These are phyloP conservation scores for Micractinium sp. DNA, from an alignment of 139 green algal species.

Conservation along the genomic window DNA sequence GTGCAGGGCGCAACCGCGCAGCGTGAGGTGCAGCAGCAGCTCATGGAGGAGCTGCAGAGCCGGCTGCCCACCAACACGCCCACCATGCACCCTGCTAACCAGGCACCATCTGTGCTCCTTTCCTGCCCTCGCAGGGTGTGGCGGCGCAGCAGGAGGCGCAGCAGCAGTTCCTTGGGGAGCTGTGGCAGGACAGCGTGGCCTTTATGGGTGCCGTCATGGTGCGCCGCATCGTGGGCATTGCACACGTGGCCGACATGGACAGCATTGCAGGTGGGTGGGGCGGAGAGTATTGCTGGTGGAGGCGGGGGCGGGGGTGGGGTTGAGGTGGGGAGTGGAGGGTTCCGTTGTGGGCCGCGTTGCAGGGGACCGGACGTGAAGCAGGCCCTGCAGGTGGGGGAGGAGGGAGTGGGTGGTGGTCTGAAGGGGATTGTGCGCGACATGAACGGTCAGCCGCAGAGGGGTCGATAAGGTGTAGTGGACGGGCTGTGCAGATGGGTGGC, in stretches of 20 bases:
- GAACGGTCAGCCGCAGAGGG: too few species aligned
- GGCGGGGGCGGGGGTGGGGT: too few species aligned
- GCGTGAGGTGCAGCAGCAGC: too few species aligned
- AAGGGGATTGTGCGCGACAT: too few species aligned
- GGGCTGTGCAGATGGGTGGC: too few species aligned
- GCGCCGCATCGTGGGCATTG: slow-evolving; percentile 91
- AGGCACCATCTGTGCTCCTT: not conserved
- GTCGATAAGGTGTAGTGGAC: too few species aligned
- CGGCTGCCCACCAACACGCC: not conserved
- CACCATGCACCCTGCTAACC: not conserved
- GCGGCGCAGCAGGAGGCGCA: slow-evolving; percentile 62
- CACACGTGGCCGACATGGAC: slow-evolving; percentile 94
- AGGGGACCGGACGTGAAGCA: too few species aligned
- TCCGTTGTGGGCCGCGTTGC: too few species aligned
- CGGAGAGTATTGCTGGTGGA: not conserved
- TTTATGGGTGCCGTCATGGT: slow-evolving; percentile 80
- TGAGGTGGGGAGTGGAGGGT: too few species aligned
- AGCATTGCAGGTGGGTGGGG: slow-evolving; percentile 61
- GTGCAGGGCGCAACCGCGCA: too few species aligned
- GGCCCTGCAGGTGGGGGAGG: too few species aligned
- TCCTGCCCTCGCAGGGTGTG: not conserved
- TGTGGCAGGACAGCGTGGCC: slow-evolving; percentile 76
- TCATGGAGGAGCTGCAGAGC: not conserved
- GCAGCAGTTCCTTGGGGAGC: slow-evolving; percentile 72
- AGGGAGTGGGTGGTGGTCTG: too few species aligned